Evolutionary conservation across 2,329 filamentous ascomycete genomes (phyloP), one percentile per base, ranked within the genome.

Genomic region (Fusarium zealandicum): DNA sequence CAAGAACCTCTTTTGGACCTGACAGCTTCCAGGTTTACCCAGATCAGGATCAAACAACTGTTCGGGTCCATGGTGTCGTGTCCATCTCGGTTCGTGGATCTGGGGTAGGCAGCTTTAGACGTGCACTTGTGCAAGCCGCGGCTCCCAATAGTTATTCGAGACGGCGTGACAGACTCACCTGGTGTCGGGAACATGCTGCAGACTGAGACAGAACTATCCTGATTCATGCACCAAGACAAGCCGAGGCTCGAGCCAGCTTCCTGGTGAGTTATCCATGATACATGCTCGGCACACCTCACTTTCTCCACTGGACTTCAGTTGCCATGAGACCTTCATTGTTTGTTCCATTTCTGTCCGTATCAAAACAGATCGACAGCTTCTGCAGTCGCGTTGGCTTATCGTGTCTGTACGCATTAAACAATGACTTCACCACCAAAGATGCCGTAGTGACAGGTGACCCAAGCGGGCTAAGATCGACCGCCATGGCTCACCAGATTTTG

Each of bases 401-500:
- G 31, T 35, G 53, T 58, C 49, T 35, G 33, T 31, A 42, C 36
- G 38, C 41, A 60, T 45, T 45, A 49, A 51, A 37, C 49, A 43
- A 61, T 56, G 57, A 53, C 62, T 63, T 56, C 54, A 57, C 51
- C 47, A 51, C 22, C 39, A 53, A 30, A 36, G 50, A 56, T 50
- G 63, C 39, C 28, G 40, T 49, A 45, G 41, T 61, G 64, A 57
- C 54, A 57, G 41, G 40, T 48, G 35, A 57, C 51, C 59, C n/a
- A 55, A 60, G 55, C 33, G 16, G 61, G 64, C 41, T 53, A 59
- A 46, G 64, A 67, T 67, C 64, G 60, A 54, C 64, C 50, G 39
- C 33, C 49, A 48, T 51, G 59, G 46, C 51, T 63, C 16, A 22
- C 43, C 40, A 52, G 45, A 54, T 11, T 50, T 67, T 51, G 64